A percentile compares a stretch with the other conserved stretches of the same genome.
phyloP scores from a whole-genome alignment of 73 alveolate genomes.

The Breviolum minutum region DNA sequence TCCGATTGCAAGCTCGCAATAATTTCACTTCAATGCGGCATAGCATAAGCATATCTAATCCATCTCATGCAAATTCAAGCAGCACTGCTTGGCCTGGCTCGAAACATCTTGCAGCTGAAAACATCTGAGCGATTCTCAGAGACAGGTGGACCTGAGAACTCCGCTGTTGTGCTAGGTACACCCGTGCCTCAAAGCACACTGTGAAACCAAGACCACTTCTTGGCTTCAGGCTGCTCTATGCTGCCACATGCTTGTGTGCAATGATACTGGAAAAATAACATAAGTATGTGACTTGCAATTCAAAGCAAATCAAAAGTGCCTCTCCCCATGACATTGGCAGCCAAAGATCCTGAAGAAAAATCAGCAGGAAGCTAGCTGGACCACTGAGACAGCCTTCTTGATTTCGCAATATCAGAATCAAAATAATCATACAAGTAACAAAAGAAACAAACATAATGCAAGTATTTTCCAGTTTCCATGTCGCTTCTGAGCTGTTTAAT shows the following conservation, averaged over 20 bases:
- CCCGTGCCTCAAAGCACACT: not conserved
- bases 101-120: not conserved
- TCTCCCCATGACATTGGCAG: conserved; percentile 64
- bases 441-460: too few relatives aligned
- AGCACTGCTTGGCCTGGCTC: conserved; percentile 7
- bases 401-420: too few relatives aligned
- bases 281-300: not conserved
- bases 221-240: too few relatives aligned
- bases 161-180: conserved; percentile 27
- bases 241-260: too few relatives aligned
- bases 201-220: too few relatives aligned
- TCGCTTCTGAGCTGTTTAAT: too few relatives aligned
- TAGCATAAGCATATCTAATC: not conserved
- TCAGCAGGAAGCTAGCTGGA: too few relatives aligned
- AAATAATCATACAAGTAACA: too few relatives aligned
- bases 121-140: not conserved
- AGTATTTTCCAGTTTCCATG: too few relatives aligned
- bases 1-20: not conserved
- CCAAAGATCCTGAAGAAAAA: conserved; percentile 17
- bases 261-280: not conserved
- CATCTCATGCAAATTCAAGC: conserved; percentile 32
- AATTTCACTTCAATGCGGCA: not conserved
- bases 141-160: not conserved
- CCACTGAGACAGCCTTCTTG: too few relatives aligned
- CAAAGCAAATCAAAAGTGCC: not conserved